Percentiles rank a stretch among this genome's conserved stretches.
Conservation (phyloP, 2,329 filamentous ascomycete genomes). For the Nigrospora osmanthi region DNA sequence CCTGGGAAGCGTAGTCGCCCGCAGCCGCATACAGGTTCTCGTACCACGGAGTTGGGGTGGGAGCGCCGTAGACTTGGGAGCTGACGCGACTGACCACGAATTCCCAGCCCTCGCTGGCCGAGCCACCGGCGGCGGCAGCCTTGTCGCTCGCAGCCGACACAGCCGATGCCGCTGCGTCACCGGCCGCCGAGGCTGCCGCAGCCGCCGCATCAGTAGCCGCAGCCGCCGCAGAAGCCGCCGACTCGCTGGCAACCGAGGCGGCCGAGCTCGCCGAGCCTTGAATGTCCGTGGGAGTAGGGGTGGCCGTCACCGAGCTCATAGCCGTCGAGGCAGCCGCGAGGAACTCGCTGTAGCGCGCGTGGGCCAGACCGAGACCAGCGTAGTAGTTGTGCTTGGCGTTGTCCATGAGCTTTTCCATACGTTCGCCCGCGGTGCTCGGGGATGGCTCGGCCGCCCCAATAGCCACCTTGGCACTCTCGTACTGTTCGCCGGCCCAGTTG, state of each 20-base stretch:
- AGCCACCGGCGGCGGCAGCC: conserved; percentile 27
- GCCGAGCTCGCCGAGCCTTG: conserved; percentile 36
- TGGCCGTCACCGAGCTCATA: conserved; percentile 50
- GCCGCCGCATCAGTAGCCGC: conserved; percentile 38
- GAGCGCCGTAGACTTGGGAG: conserved; percentile 61
- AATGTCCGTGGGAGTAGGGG: conserved; percentile 51
- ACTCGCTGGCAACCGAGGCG: conserved; percentile 38
- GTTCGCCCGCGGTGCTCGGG: conserved; percentile 35
- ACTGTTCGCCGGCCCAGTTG: conserved; percentile 62
- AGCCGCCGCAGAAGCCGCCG: conserved; percentile 34
- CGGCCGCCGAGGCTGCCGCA: conserved; percentile 33
- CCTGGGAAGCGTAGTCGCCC: conserved; percentile 1
- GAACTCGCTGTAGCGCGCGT: conserved; percentile 73
- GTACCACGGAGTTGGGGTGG: conserved; percentile 51
- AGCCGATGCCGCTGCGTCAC: conserved; percentile 41
- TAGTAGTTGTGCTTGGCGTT: conserved; percentile 64
- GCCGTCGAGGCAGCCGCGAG: conserved; percentile 63
- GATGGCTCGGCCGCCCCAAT: conserved; percentile 56
- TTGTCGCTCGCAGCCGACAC: conserved; percentile 39
- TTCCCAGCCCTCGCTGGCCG: conserved; percentile 49
- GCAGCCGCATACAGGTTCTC: conserved; percentile 35
- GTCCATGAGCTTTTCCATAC: conserved; percentile 49
- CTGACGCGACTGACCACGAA: conserved; percentile 56
- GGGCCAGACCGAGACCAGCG: conserved; percentile 68
- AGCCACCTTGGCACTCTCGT: conserved; percentile 59